These are phyloP conservation scores for Angomonas ambiguus DNA, from an alignment of 208 protist genomes.

Conservation along the genomic window DNA sequence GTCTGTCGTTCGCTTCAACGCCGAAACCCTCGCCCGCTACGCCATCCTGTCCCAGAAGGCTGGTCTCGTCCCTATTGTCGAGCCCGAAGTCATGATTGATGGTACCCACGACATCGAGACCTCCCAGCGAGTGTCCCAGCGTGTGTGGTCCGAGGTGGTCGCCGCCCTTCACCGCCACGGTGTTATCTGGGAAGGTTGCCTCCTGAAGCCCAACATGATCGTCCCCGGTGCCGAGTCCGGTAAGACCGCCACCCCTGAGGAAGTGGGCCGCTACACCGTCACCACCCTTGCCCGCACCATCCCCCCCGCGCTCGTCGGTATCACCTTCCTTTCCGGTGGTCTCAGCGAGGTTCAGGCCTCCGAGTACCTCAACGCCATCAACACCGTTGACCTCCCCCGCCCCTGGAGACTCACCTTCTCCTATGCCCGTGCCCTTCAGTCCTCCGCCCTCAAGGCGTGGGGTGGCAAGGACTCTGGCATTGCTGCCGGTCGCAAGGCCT, in stretches of 20 bases:
- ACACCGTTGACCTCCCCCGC: slow-evolving; percentile 64
- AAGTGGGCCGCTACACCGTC: slow-evolving; percentile 90
- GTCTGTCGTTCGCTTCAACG: slow-evolving; percentile 90
- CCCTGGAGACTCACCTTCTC: slow-evolving; percentile 94
- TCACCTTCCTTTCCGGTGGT: slow-evolving; percentile 96
- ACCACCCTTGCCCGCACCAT: slow-evolving; percentile 88
- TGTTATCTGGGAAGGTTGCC: slow-evolving; percentile 92
- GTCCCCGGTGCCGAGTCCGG: slow-evolving; percentile 80
- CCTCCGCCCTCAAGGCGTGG: slow-evolving; percentile 89
- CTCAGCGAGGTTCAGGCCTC: slow-evolving; percentile 95
- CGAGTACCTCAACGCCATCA: slow-evolving; percentile 95
- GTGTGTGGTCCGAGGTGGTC: slow-evolving; percentile 71
- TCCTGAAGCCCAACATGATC: slow-evolving; percentile 98
- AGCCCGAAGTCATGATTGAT: slow-evolving; percentile 96
- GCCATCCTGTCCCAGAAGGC: slow-evolving; percentile 93
- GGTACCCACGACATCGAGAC: slow-evolving; percentile 92
- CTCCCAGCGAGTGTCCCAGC: slow-evolving; percentile 81
- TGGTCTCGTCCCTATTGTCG: slow-evolving; percentile 97
- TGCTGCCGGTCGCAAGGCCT: slow-evolving; percentile 73
- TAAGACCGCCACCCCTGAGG: slow-evolving; percentile 55
- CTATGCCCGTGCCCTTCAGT: slow-evolving; percentile 95
- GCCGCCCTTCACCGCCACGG: slow-evolving; percentile 90
- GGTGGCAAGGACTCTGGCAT: slow-evolving; percentile 72
- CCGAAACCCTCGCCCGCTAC: slow-evolving; percentile 92
- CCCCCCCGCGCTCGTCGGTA: slow-evolving; percentile 91